phyloP scores from a whole-genome alignment of 2,329 filamentous ascomycete genomes.

The Clarireedia sp. region DNA sequence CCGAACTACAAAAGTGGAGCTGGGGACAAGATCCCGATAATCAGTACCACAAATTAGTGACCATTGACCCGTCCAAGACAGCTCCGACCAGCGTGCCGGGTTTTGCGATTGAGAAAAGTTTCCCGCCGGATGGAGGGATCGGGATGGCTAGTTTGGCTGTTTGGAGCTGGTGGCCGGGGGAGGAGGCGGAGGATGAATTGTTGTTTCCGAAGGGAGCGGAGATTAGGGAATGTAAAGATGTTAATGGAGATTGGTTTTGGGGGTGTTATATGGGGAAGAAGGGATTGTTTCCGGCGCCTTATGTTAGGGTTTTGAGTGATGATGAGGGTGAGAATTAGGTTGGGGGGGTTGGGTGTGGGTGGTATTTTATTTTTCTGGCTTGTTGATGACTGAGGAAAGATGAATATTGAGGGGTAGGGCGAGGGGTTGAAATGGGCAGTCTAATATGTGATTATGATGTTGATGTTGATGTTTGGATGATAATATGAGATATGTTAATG shows the following conservation, averaged over 20 bases:
- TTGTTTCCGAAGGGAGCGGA: constrained; percentile 78
- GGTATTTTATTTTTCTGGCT: too few relatives aligned
- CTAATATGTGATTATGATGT: background rate
- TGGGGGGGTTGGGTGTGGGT: background rate
- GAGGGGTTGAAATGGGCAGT: background rate
- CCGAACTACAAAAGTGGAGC: constrained; percentile 41
- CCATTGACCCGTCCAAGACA: constrained; percentile 41
- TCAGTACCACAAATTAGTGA: constrained; percentile 40
- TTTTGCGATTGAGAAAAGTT: constrained; percentile 30
- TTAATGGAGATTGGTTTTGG: constrained; percentile 87
- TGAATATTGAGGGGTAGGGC: too few relatives aligned
- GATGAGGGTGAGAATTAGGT: background rate
- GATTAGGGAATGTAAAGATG: constrained; percentile 73
- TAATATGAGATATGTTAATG: background rate
- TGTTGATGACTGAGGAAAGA: too few relatives aligned
- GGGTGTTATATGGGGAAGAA: constrained; percentile 75
- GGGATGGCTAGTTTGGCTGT: constrained; percentile 56
- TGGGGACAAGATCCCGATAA: constrained; percentile 37
- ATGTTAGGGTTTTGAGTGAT: constrained; percentile 48
- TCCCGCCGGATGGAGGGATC: constrained; percentile 69
- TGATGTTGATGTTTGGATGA: background rate
- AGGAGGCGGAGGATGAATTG: constrained; percentile 60
- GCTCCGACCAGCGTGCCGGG: constrained; percentile 24
- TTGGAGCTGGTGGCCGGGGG: constrained; percentile 72
- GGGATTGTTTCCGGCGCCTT: constrained; percentile 74